Conservation (phyloP, 805 yeast genomes). For the Saccharomyces mikatae region DNA sequence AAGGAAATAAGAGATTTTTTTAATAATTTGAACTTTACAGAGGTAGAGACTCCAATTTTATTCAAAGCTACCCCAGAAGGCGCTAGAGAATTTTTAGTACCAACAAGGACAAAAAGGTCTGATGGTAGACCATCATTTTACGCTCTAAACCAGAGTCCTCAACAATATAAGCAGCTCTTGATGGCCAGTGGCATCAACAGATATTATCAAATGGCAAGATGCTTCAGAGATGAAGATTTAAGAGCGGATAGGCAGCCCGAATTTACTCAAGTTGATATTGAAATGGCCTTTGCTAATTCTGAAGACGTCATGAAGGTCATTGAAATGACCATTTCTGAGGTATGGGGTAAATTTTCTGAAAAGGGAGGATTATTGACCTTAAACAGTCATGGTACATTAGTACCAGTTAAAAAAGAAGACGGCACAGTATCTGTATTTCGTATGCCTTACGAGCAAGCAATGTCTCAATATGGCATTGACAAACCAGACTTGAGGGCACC, state of each 20-base stretch:
- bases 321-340: slow-evolving; percentile 43
- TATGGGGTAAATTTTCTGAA: slow-evolving; percentile 46
- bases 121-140: slow-evolving; percentile 41
- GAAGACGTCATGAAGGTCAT: slow-evolving; percentile 61
- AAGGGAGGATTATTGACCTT: slow-evolving; percentile 23
- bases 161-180: slow-evolving; percentile 87
- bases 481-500: slow-evolving; percentile 82
- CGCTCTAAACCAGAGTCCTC: slow-evolving; percentile 96
- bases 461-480: slow-evolving; percentile 76
- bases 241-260: slow-evolving; percentile 96
- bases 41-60: slow-evolving; percentile 85
- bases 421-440: slow-evolving; percentile 31
- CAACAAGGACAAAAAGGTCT: slow-evolving; percentile 53
- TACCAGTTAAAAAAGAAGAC: slow-evolving; percentile 10
- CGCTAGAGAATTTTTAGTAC: slow-evolving; percentile 91
- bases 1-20: slow-evolving; percentile 37
- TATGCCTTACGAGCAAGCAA: slow-evolving; percentile 60
- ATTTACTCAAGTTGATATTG: slow-evolving; percentile 94
- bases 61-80: slow-evolving; percentile 98
- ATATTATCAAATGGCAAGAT: slow-evolving; percentile 86
- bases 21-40: slow-evolving; percentile 47
- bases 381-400: slow-evolving; percentile 17
- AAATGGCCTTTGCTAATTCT: slow-evolving; percentile 73
- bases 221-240: slow-evolving; percentile 94
- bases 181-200: slow-evolving; percentile 88